phyloP scores from a whole-genome alignment of 2,329 filamentous ascomycete species.

The Coniochaeta pulveracea region DNA sequence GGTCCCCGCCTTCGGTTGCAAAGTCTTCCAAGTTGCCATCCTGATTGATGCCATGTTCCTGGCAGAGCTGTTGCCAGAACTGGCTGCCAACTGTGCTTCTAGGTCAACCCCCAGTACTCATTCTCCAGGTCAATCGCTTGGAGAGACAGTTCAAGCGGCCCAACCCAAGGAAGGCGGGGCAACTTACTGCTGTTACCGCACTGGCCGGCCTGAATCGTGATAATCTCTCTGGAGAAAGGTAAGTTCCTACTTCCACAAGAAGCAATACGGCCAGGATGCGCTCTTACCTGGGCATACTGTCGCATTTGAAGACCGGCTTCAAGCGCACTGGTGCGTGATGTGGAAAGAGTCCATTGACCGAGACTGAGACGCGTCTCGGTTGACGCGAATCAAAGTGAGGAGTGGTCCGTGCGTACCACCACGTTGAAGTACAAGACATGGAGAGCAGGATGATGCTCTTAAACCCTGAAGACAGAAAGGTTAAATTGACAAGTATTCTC shows the following conservation, averaged over 20 bases:
- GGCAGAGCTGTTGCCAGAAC: conserved; percentile 98
- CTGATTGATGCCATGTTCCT: conserved; percentile 95
- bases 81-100: conserved; percentile 71
- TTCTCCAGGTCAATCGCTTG: not conserved
- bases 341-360: too few species aligned
- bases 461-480: too few species aligned
- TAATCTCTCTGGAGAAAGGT: conserved; percentile 67
- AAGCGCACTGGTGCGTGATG: too few species aligned
- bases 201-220: conserved; percentile 97
- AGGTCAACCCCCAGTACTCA: conserved; percentile 21
- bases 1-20: conserved; percentile 92
- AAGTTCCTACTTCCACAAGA: conserved; percentile 4
- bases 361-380: too few species aligned
- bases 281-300: conserved; percentile 22
- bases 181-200: conserved; percentile 97
- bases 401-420: too few species aligned
- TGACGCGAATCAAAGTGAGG: too few species aligned
- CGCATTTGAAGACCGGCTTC: conserved; percentile 4
- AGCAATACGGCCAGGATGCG: not conserved
- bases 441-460: too few species aligned
- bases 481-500: too few species aligned
- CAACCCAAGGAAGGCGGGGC: conserved; percentile 9
- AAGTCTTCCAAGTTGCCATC: conserved; percentile 97
- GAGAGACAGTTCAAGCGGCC: not conserved
- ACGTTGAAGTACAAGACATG: too few species aligned